Evolutionary conservation across 371 early-diverging fungal genomes (phyloP), one percentile per base, ranked within the genome.

Genomic region (Funneliformis caledonium): DNA sequence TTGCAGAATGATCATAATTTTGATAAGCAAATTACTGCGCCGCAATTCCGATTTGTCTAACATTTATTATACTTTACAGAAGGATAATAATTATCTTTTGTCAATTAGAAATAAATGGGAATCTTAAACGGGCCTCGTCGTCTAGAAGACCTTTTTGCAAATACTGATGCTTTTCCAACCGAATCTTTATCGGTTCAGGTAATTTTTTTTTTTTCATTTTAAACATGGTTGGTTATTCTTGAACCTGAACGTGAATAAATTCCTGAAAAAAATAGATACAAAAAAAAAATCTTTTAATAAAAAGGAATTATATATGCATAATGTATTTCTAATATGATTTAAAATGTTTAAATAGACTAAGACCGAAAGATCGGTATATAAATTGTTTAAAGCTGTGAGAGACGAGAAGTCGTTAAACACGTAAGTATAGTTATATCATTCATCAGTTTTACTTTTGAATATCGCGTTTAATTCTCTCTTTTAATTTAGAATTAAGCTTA

Each of bases 171-270:
- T 26, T n/a, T 33, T 42, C 22, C 59, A 42, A 78, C 78, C 31
- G 52, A 78, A 10, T 78, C 78, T 60, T 78, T 26, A 22, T 68
- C 7, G 9, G 33, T 19, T 26, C 78, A 78, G 67, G 78, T 78
- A 52, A 11, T 56, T 22, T 42, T 16, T 42, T 16, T 42, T 26
- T 26, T 26, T 26, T 26, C 26, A 26, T 26, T 26, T 26, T 26
- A 26, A 26, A 26, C 26, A 26, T 26, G 26, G 26, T 26, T 26
- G 26, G 26, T 26, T 26, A 26, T 26, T 26, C 26, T 26, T 26
- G 26, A 26, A 26, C 26, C 26, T 26, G 26, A 26, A 26, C 26
- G 26, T 26, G 26, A 26, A 26, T 26, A 26, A 26, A 26, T 26
- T 26, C 26, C 26, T 26, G 26, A 26, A 26, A 26, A 26, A 26